phyloP scores from a whole-genome alignment of 164 flowering plant genomes.

The Paratinospora sagittata region DNA sequence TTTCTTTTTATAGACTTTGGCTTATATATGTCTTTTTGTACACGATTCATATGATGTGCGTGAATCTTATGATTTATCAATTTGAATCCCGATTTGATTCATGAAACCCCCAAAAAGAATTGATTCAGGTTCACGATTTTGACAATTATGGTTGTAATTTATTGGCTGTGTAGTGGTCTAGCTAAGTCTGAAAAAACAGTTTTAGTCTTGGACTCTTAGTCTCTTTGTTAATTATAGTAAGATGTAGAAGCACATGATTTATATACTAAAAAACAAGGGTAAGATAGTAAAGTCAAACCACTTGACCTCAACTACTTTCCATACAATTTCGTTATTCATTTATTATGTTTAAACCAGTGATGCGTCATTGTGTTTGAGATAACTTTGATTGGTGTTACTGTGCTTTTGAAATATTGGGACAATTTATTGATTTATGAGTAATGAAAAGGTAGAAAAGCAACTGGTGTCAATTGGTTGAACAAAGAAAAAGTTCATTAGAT shows the following conservation, averaged over 20 bases:
- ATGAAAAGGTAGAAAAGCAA: neutral
- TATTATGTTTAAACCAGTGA: neutral
- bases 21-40: no score
- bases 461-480: neutral
- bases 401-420: no score
- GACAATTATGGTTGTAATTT: neutral
- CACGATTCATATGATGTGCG: no score
- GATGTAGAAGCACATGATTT: neutral
- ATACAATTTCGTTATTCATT: neutral
- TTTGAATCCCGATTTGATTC: no score
- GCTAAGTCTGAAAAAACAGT: neutral
- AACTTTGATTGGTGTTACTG: no score
- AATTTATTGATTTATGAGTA: neutral
- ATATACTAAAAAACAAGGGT: neutral
- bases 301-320: neutral
- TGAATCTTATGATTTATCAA: no score
- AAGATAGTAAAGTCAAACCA: neutral
- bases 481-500: neutral
- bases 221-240: neutral
- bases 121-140: no score
- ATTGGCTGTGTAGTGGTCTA: neutral
- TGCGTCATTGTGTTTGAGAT: no score
- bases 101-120: no score
- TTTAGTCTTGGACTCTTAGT: neutral
- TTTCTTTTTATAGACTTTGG: no score